Percentiles rank a stretch among this genome's conserved stretches.
These are phyloP conservation scores for Seiridium unicorne DNA, from an alignment of 2,329 filamentous ascomycete genomes.

Conservation along the genomic window DNA sequence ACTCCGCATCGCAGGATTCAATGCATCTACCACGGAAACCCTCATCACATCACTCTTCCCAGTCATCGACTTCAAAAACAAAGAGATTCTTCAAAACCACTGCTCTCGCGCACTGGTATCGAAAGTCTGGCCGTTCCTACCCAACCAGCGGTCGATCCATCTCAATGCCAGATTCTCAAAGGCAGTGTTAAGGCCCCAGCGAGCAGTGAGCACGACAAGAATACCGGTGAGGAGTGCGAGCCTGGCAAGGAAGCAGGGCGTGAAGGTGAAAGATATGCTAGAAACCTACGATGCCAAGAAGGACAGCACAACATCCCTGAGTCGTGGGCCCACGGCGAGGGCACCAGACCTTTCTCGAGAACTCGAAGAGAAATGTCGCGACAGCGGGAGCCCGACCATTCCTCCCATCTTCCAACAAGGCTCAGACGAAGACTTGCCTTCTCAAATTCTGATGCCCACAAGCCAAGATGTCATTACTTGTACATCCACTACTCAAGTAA, in stretches of 20 bases:
- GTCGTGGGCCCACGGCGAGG: not conserved
- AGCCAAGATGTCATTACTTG: no score
- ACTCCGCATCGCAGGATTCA: conserved; percentile 8
- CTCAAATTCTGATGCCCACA: no score
- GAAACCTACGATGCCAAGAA: not conserved
- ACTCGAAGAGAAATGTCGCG: not conserved
- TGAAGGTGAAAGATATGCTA: conserved; percentile 1
- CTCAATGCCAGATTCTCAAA: not conserved
- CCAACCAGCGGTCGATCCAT: not conserved
- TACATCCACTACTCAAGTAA: no score
- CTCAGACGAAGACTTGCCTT: no score
- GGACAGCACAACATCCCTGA: not conserved
- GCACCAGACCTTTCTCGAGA: not conserved
- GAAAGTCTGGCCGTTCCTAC: conserved; percentile 8
- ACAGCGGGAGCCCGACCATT: not conserved
- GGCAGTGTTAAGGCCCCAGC: not conserved
- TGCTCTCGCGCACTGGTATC: conserved; percentile 1
- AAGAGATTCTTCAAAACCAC: not conserved
- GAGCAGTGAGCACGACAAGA: not conserved
- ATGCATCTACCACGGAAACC: not conserved
- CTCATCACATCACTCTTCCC: conserved; percentile 2
- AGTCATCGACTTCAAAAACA: not conserved
- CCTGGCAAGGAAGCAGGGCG: not conserved
- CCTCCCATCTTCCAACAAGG: no score
- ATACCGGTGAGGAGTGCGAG: not conserved